Evolutionary conservation across 768 basidiomycete genomes (phyloP), one percentile per base, ranked within the genome.

Genomic region (Strobilomyces echinocephalus): DNA sequence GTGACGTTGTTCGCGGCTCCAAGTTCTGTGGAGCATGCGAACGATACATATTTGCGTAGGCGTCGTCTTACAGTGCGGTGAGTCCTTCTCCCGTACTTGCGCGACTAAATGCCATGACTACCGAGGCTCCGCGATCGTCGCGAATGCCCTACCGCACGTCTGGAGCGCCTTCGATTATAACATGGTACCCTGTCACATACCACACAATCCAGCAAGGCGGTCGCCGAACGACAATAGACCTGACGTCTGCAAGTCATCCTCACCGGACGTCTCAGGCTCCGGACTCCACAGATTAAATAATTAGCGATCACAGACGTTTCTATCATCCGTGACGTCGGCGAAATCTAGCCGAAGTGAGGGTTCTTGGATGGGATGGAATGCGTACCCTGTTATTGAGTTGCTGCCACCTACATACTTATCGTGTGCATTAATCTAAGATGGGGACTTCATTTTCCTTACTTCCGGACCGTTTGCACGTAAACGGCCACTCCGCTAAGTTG

Each of bases 251-350:
- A 15, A 16, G 36, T 14, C 36, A 8, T 38, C 7, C 16, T 24
- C 8, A 38, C 15, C 15, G 15, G 15, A 16, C 8, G n/a, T 16
- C 14, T 38, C 35, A 43, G 47, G 24, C 34, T 41, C 49, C 50
- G 52, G 44, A 49, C 28, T 14, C 54, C 35, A 47, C 28, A 35
- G 21, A 40, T 31, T 46, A 33, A 41, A 24, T 24, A 24, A 24
- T 24, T 34, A 16, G 5, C 46, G 36, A 16, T 38, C 36, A 16
- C n/a, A 18, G 36, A n/a, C 36, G 8, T 8, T 34, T 34, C 14
- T 56, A 38, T 40, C 24, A 5, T 24, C 9, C 30, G n/a, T 35
- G 41, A 60, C 30, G 44, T 47, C 14, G 44, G 49, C 39, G 51
- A 35, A 24, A 53, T 57, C 52, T 42, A 16, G 12, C 21, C n/a